A percentile compares a stretch with the other conserved stretches of the same genome.
phyloP scores from a whole-genome alignment of 495 filamentous ascomycete species.

The Neurospora sublineolata region DNA sequence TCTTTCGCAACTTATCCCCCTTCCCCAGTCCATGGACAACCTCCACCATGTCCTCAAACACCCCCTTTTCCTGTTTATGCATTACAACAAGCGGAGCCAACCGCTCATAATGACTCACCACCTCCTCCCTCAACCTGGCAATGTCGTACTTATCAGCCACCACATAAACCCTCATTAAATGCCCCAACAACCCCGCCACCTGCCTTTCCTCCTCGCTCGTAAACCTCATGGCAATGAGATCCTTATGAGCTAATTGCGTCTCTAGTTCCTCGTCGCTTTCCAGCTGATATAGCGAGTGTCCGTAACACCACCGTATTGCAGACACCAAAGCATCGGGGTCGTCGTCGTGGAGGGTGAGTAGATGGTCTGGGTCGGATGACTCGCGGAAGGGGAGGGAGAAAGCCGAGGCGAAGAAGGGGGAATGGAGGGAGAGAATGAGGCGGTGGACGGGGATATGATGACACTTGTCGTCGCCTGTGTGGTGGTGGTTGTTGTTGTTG shows the following conservation, averaged over 20 bases:
- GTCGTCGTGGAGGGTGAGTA: not conserved
- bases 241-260: not conserved
- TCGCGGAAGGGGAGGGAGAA: not conserved
- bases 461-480: not conserved
- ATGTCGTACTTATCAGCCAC: not conserved
- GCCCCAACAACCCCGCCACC: not conserved
- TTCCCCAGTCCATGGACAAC: not conserved
- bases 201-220: not conserved
- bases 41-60: not conserved
- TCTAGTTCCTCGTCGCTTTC: not conserved
- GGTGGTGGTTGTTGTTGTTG: too few species aligned
- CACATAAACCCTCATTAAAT: not conserved
- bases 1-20: not conserved
- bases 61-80: not conserved
- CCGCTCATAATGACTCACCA: not conserved
- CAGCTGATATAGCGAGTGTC: accelerated
- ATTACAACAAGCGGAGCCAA: not conserved
- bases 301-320: not conserved
- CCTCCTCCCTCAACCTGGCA: not conserved
- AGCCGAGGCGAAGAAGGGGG: not conserved
- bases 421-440: not conserved
- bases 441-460: not conserved
- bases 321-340: not conserved
- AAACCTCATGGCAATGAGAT: not conserved
- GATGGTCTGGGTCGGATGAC: not conserved